Conservation (phyloP, 2,329 filamentous ascomycete species). For the Endoconidiophora polonica region DNA sequence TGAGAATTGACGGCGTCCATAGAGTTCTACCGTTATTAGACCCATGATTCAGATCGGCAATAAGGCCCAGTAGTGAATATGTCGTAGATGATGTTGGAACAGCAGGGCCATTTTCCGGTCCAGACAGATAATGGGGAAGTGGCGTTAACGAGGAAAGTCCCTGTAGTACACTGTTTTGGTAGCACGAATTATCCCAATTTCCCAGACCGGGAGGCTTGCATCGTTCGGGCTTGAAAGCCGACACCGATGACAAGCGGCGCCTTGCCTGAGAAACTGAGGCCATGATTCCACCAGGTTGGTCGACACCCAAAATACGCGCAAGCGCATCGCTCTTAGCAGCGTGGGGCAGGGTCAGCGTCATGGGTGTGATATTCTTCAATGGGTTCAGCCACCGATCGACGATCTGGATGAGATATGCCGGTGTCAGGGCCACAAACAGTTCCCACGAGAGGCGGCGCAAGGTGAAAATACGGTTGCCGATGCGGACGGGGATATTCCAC, state of each 20-base stretch:
- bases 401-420: constrained; percentile 4
- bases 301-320: constrained; percentile 8
- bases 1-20: constrained; percentile 67
- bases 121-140: constrained; percentile 48
- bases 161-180: constrained; percentile 91
- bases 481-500: constrained; percentile 1
- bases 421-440: constrained; percentile 4
- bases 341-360: constrained; percentile 9
- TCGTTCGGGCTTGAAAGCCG: constrained; percentile 2
- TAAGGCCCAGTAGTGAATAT: constrained; percentile 43
- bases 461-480: constrained; percentile 6
- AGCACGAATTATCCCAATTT: constrained; percentile 92
- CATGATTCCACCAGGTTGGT: constrained; percentile 8
- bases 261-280: constrained; percentile 7
- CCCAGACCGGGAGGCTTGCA: constrained; percentile 50
- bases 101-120: constrained; percentile 20
- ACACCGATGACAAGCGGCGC: constrained; percentile 8
- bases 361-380: constrained; percentile 4
- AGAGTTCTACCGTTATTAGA: constrained; percentile 58
- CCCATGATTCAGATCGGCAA: constrained; percentile 52
- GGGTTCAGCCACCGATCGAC: constrained; percentile 11
- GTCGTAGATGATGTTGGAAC: constrained; percentile 15
- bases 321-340: constrained; percentile 9
- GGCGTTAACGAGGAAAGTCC: constrained; percentile 60
- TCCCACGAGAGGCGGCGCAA: constrained; percentile 8